These are phyloP conservation scores for Sequoiadendron giganteum DNA, from an alignment of 75 land plant species.

Conservation along the genomic window DNA sequence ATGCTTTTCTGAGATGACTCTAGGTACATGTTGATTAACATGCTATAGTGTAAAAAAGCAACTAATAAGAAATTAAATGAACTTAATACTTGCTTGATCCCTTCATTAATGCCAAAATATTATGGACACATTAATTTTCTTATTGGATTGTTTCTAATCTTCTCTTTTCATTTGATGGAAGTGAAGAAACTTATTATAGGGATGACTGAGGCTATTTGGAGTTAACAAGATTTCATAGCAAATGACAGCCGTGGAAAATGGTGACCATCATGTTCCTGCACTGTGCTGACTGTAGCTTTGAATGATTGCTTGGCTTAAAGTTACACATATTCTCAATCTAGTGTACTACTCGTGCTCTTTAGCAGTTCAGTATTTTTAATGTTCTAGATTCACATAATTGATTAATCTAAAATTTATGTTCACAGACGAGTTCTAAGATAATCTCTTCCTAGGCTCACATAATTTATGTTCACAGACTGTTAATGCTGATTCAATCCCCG, in stretches of 20 bases:
- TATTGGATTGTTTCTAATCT: background rate
- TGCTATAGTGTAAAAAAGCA: background rate
- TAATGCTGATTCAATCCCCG: too few relatives aligned
- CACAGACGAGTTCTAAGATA: too few relatives aligned
- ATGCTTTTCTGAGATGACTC: background rate
- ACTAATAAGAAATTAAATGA: background rate
- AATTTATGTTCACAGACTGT: too few relatives aligned
- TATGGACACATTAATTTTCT: background rate
- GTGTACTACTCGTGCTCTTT: background rate
- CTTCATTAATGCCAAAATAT: background rate
- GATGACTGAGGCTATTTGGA: background rate
- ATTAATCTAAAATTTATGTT: too few relatives aligned
- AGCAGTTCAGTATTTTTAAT: background rate
- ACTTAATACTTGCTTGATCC: background rate
- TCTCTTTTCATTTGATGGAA: background rate
- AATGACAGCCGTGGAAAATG: background rate
- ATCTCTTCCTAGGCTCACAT: too few relatives aligned
- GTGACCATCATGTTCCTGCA: background rate
- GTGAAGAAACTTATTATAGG: too few relatives aligned
- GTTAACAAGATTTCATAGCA: background rate
- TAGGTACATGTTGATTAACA: background rate
- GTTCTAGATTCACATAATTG: too few relatives aligned
- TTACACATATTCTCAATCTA: background rate
- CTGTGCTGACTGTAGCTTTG: background rate
- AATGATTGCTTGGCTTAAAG: background rate